Evolutionary conservation across 805 yeast genomes (phyloP), one percentile per base, ranked within the genome.

Genomic region (Suhomyces kilbournensis): DNA sequence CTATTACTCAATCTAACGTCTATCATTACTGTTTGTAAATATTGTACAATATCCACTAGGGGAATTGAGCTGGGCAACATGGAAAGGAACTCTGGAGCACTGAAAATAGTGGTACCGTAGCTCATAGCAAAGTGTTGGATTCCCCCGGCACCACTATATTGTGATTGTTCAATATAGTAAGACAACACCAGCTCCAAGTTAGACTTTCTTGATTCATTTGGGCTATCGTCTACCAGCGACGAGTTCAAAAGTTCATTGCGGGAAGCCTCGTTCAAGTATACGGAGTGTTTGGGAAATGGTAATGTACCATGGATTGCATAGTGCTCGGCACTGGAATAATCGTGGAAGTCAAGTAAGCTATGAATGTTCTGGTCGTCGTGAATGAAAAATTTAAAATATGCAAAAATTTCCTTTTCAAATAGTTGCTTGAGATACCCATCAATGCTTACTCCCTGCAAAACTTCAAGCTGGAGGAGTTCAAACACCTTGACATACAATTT

Each of bases 291-390:
- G 3, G 72, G 66, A 3, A 55, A 50, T 0, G 72, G 70, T 6
- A 67, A 53, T 8, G 50, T 49, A 3, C 58, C 60, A 42, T 58
- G 46, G 1, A 68, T 30, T 0, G 70, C 71, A 43, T 59, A 56
- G 48, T 59, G 61, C 46, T 75, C 79, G 3, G 77, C 76, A 4
- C 66, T 53, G 5, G 70, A 63, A 53, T 53, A 72, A 52, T 75
- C 79, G 7, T 61, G 54, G 10, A 57, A 54, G 1, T 61, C 60
- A 5, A 68, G 58, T 30, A 68, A 47, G 1, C 38, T 15, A 15
- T 39, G 17, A 9, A 54, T 44, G 10, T 35, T 44, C 7, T 25
- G 17, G 8, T 35, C 42, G 8, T 44, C 19, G 20, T 23, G 28
- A 9, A 20, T 7, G 8, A 32, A 9, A 22, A 45, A 40, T 12